Conservation (phyloP, 495 filamentous ascomycete species). For the Penicillium ochrochloron region DNA sequence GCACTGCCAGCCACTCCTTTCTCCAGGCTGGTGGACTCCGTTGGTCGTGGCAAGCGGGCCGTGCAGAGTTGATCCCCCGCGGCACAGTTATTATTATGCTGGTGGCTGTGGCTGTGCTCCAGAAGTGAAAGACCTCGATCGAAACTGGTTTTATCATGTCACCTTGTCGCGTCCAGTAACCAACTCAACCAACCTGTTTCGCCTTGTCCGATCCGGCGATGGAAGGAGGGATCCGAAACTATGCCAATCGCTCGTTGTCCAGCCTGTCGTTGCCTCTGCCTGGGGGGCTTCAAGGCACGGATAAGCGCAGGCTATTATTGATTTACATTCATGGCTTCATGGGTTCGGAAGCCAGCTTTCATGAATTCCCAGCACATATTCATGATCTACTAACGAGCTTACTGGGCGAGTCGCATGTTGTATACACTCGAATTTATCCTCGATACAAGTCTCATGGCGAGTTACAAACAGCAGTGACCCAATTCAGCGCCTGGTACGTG, state of each 20-base stretch:
- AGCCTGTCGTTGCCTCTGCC: slow-evolving; percentile 27
- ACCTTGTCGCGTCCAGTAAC: slow-evolving; percentile 1
- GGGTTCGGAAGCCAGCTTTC: slow-evolving; percentile 87
- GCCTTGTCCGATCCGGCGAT: not conserved
- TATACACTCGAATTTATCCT: slow-evolving; percentile 92
- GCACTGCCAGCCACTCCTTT: not conserved
- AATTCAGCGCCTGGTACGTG: slow-evolving; percentile 78
- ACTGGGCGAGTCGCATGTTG: slow-evolving; percentile 71
- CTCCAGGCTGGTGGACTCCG: not conserved
- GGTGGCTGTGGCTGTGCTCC: slow-evolving; percentile 17
- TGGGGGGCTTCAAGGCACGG: slow-evolving; percentile 9
- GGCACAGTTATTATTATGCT: not conserved
- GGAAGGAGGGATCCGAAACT: slow-evolving; percentile 20
- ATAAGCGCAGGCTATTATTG: slow-evolving; percentile 67
- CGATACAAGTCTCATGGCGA: slow-evolving; percentile 82
- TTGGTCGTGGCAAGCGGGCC: slow-evolving; percentile 21
- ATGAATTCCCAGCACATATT: slow-evolving; percentile 84
- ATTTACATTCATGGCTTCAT: slow-evolving; percentile 94
- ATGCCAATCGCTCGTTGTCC: slow-evolving; percentile 15
- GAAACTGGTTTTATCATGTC: slow-evolving; percentile 17
- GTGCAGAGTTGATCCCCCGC: slow-evolving; percentile 18
- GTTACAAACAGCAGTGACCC: slow-evolving; percentile 73
- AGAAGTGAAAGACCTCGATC: slow-evolving; percentile 1
- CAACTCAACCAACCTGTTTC: not conserved
- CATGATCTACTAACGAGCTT: slow-evolving; percentile 74